A percentile compares a stretch with the other conserved stretches of the same genome.
phyloP scores from a whole-genome alignment of 768 basidiomycete species.

The Lepiota subincarnata region DNA sequence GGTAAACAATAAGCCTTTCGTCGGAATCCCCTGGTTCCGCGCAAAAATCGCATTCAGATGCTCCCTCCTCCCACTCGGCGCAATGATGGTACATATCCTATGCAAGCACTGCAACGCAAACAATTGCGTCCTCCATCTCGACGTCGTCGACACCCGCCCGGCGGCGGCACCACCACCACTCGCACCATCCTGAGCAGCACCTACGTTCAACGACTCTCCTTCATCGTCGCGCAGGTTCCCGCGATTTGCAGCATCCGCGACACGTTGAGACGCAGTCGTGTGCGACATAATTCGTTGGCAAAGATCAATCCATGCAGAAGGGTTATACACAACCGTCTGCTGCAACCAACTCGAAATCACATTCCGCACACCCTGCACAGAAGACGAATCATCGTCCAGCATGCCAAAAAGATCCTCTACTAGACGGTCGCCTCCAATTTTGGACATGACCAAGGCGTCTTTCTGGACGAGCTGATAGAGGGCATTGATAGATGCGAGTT shows the following conservation, averaged over 20 bases:
- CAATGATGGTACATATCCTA: slow-evolving; percentile 76
- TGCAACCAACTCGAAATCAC: slow-evolving; percentile 93
- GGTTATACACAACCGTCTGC: slow-evolving; percentile 90
- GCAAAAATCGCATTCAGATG: slow-evolving; percentile 81
- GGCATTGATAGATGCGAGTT: slow-evolving; percentile 92
- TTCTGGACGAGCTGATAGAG: slow-evolving; percentile 96
- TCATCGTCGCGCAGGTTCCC: slow-evolving; percentile 80
- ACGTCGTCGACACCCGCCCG: slow-evolving; percentile 47
- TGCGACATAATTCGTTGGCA: slow-evolving; percentile 97
- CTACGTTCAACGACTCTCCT: slow-evolving; percentile 82
- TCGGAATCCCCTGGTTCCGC: slow-evolving; percentile 49
- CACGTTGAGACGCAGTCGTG: slow-evolving; percentile 81
- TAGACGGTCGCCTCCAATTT: slow-evolving; percentile 87
- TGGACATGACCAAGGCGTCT: slow-evolving; percentile 88
- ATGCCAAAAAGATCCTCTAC: slow-evolving; percentile 95
- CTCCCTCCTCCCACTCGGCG: slow-evolving; percentile 69
- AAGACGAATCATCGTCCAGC: slow-evolving; percentile 85
- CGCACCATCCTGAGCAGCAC: slow-evolving; percentile 36
- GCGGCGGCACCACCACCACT: slow-evolving; percentile 12
- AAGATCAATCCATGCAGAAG: slow-evolving; percentile 96
- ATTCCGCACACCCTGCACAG: slow-evolving; percentile 88
- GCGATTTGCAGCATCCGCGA: slow-evolving; percentile 55
- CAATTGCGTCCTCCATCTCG: slow-evolving; percentile 94
- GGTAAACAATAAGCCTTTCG: slow-evolving; percentile 65
- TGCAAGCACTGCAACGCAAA: slow-evolving; percentile 94